Base-by-base conservation (phyloP, 768 basidiomycete species). In the Saitozyma sp. region DNA sequence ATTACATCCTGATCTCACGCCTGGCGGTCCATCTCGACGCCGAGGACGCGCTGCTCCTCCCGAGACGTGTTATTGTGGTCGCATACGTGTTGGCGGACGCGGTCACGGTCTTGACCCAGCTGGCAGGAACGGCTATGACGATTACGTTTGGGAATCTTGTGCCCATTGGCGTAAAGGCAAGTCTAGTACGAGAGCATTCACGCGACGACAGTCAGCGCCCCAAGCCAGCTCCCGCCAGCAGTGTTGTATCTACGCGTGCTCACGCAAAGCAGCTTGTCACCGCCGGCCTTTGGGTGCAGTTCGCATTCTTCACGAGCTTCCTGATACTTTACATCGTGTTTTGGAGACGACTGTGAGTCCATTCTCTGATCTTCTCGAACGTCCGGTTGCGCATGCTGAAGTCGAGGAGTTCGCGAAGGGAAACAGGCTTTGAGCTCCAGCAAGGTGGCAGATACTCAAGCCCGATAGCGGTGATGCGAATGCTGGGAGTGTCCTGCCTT, bases 61-160 rank as follows among this genome's bases (percentile, higher is more conserved):
- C 80, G 0, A 80, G 84, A 8, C 80, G 79, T 17, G 80, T 79
- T 16, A 83, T 89, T 63, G 86, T 86, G 8, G 62, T 82, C 43
- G 73, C 85, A 13, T 90, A 88, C 73, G 81, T 90, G 51, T 78
- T 82, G 0, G 86, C 85, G 9, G 88, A 90, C 70, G 78, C 88
- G 48, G 80, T 82, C 1, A 88, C 88, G 0, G 89, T 89, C 79
- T 70, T 87, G 6, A 84, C 88, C 48, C 88, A 90, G 76, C 86
- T 69, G 0, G 63, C 67, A 1, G 77, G 77, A 6, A 69, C 69
- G 40, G 76, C 64, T 7, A 55, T 76, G 57, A 67, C 68, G 0
- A 70, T 65, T 8, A 65, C 62, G 3, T 58, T 58, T 40, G 56
- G 56, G 8, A 49, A 58, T 50, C 56, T 58, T 9, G 56, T 58